Evolutionary conservation across 169 alveolate genomes (phyloP).

Genomic region (Cryptosporidium ryanae): DNA sequence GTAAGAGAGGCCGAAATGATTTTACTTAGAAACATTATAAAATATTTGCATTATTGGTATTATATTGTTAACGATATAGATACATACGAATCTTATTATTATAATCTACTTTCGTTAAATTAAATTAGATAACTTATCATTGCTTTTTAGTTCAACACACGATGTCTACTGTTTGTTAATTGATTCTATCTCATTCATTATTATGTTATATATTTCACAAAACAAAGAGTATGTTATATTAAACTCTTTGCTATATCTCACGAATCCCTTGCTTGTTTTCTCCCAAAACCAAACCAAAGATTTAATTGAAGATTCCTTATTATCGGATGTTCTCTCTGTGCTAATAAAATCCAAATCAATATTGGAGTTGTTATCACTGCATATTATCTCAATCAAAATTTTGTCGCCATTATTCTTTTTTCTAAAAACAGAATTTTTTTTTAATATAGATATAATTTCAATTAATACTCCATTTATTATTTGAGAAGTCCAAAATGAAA

Average conservation of each 20-base stretch:
- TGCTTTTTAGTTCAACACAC: not conserved
- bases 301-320: constrained; percentile 1
- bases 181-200: not conserved
- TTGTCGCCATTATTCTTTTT: no score
- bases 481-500: constrained; percentile 41
- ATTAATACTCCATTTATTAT: constrained; percentile 50
- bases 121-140: not conserved
- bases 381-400: no score
- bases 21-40: constrained; percentile 43
- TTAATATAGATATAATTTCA: constrained; percentile 7
- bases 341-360: not conserved
- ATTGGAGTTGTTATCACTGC: not conserved
- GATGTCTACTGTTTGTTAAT: not conserved
- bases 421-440: not conserved
- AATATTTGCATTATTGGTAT: constrained; percentile 66
- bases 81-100: constrained; percentile 68
- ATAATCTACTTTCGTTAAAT: constrained; percentile 12
- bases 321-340: not conserved
- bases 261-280: not conserved
- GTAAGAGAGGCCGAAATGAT: constrained; percentile 75
- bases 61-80: constrained; percentile 67
- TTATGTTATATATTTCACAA: constrained; percentile 29
- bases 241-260: constrained; percentile 17
- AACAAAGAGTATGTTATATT: constrained; percentile 38
- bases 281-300: constrained; percentile 35